Evolutionary conservation across 371 early-diverging fungal genomes (phyloP), one percentile per base, ranked within the genome.

Genomic region (Mucor velutinosus): DNA sequence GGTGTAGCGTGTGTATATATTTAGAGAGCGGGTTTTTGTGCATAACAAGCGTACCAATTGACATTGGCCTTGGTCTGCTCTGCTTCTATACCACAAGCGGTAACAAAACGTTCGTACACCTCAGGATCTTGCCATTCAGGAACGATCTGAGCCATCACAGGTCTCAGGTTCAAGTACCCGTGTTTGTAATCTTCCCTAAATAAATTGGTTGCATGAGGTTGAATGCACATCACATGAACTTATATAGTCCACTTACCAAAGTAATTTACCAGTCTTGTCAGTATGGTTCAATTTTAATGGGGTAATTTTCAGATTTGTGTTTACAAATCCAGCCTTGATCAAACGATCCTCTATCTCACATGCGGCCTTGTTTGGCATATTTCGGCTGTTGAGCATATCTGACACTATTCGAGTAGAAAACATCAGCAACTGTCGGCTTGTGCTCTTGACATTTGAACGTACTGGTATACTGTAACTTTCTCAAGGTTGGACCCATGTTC

Each of bases 141-240:
- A 17, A 65, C 64, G 2, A 32, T 56, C 21, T 59, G 33, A 2
- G 49, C 51, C 53, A 77, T 56, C 23, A 62, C 49, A n/a, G 70
- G 69, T 57, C 67, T 60, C 10, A 74, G 4, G 3, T 70, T 70
- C 11, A 47, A 8, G 35, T 45, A 69, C 1, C 33, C 65, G 32
- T 77, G 70, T 47, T 53, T 30, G 35, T 64, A 75, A 45, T 77
- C 77, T 12, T 66, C 65, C 77, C 76, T 76, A 51, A 12, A 12
- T 11, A 35, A 1, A 15, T 45, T 47, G 11, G 15, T 7, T 27
- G 6, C 15, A 29, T 30, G 8, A 58, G 32, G 58, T 25, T 33
- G 8, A 32, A 8, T n/a, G 10, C n/a, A 17, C 19, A 47, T 25
- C 5, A 33, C 19, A 45, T 47, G 19, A 3, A 30, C 7, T n/a